Percentiles rank a stretch among this genome's conserved stretches.
Evolutionary conservation across 805 yeast species (phyloP).

Genomic region (Wickerhamiella hasegawae): DNA sequence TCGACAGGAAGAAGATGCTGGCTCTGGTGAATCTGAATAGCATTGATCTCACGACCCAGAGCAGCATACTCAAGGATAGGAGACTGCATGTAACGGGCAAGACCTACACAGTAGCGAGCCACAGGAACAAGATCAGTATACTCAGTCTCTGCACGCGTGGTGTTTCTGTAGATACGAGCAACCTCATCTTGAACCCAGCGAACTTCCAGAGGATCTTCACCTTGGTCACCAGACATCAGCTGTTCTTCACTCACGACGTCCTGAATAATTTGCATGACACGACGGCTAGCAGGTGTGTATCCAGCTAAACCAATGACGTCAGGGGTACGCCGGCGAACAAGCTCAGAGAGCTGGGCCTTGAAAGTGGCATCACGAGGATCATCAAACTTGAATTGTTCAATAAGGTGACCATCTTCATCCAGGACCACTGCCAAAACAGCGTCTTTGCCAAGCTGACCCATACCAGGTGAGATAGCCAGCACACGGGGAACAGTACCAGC

Average conservation of each 20-base stretch:
- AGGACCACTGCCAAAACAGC: constrained; percentile 73
- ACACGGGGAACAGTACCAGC: constrained; percentile 77
- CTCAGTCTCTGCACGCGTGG: constrained; percentile 58
- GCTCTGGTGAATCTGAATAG: constrained; percentile 46
- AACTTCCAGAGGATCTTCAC: constrained; percentile 34
- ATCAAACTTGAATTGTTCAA: constrained; percentile 63
- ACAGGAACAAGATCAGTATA: constrained; percentile 72
- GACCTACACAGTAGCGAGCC: constrained; percentile 69
- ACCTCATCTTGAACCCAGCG: constrained; percentile 87
- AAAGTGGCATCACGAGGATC: constrained; percentile 53
- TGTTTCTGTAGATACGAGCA: constrained; percentile 73
- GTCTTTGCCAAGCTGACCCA: constrained; percentile 64
- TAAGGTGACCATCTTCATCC: constrained; percentile 65
- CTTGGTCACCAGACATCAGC: constrained; percentile 20
- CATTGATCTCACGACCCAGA: constrained; percentile 53
- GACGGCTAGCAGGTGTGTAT: constrained; percentile 55
- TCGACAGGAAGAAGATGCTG: constrained; percentile 60
- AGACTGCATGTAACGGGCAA: constrained; percentile 83
- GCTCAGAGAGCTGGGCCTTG: constrained; percentile 41
- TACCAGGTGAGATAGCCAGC: constrained; percentile 69
- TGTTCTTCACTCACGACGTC: constrained; percentile 43
- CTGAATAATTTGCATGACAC: constrained; percentile 33
- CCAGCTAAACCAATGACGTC: constrained; percentile 91
- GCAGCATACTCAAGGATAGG: constrained; percentile 86
- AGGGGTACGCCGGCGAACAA: constrained; percentile 53